Percentiles rank a stretch among this genome's conserved stretches.
Evolutionary conservation across 2,329 filamentous ascomycete genomes (phyloP).

Genomic region (Monilinia fructicola): DNA sequence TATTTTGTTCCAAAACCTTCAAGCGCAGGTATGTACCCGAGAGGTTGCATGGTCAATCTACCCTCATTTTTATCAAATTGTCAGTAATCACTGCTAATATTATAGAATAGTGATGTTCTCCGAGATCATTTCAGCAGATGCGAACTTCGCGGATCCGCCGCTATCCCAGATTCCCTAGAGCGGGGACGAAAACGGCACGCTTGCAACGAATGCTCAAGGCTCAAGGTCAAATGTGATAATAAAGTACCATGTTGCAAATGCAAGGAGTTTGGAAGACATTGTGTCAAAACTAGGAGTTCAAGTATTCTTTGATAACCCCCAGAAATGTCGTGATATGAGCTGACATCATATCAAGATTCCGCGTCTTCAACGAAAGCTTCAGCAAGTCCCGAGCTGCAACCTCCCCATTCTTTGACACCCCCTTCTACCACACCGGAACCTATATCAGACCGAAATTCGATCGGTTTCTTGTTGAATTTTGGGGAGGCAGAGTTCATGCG

Average conservation of each 20-base stretch:
- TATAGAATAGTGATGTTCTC: constrained; percentile 37
- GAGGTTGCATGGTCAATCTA: background rate
- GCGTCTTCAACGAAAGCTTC: constrained; percentile 24
- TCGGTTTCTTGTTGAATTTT: constrained; percentile 40
- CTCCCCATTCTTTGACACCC: constrained; percentile 21
- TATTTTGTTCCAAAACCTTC: constrained; percentile 42
- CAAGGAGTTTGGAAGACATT: constrained; percentile 38
- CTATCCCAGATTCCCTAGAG: constrained; percentile 39
- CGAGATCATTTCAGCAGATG: constrained; percentile 41
- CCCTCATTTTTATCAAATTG: background rate
- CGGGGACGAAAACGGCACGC: constrained; percentile 41
- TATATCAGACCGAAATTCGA: constrained; percentile 39
- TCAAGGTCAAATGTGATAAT: constrained; percentile 42
- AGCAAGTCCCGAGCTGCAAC: constrained; percentile 32
- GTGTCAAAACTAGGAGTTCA: constrained; percentile 35
- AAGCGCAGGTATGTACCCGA: constrained; percentile 38
- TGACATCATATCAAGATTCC: constrained; percentile 18
- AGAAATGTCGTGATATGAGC: constrained; percentile 12
- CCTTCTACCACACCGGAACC: constrained; percentile 34
- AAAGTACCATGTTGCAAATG: constrained; percentile 40
- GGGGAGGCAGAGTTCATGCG: constrained; percentile 38
- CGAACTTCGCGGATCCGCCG: constrained; percentile 35
- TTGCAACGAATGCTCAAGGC: constrained; percentile 40
- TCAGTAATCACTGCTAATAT: background rate
- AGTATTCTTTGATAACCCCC: constrained; percentile 22